A percentile compares a stretch with the other conserved stretches of the same genome.
phyloP scores from a whole-genome alignment of 495 filamentous ascomycete genomes.

The Xanthoparmelia taractica region DNA sequence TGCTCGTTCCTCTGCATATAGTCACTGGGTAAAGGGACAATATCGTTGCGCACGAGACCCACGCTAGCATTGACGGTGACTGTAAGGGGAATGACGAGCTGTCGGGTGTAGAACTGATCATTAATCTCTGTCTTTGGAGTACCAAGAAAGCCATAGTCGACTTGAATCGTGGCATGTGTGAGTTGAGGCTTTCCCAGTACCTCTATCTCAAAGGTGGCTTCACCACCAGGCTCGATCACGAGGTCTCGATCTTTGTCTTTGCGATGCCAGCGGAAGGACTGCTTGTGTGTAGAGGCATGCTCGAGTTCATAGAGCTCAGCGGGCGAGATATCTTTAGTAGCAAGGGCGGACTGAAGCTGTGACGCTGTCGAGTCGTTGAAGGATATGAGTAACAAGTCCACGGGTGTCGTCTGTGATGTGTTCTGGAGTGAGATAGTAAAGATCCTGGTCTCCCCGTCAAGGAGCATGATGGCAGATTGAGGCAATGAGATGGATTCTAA shows the following conservation, averaged over 20 bases:
- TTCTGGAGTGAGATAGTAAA: constrained; percentile 81
- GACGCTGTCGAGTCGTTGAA: constrained; percentile 82
- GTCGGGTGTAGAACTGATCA: constrained; percentile 76
- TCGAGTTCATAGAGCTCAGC: constrained; percentile 81
- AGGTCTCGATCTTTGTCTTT: constrained; percentile 41
- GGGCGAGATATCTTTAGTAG: constrained; percentile 64
- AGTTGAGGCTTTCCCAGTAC: constrained; percentile 78
- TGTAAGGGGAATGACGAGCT: constrained; percentile 71
- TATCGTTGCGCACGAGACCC: constrained; percentile 68
- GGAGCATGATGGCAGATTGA: constrained; percentile 81
- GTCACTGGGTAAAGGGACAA: constrained; percentile 59
- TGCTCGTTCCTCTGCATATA: constrained; percentile 38
- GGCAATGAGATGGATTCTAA: constrained; percentile 70
- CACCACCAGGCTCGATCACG: constrained; percentile 61
- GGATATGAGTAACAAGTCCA: constrained; percentile 78
- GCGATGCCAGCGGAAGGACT: constrained; percentile 59
- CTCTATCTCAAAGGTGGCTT: constrained; percentile 71
- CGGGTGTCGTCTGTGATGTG: constrained; percentile 56
- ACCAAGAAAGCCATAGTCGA: constrained; percentile 73
- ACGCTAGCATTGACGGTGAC: constrained; percentile 88
- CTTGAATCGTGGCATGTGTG: constrained; percentile 70
- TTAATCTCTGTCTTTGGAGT: constrained; percentile 52
- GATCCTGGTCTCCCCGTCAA: constrained; percentile 72
- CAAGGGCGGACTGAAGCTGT: constrained; percentile 64
- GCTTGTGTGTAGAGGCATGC: constrained; percentile 63